Evolutionary conservation across 768 basidiomycete genomes (phyloP).

Genomic region (Lyophyllum decastes): DNA sequence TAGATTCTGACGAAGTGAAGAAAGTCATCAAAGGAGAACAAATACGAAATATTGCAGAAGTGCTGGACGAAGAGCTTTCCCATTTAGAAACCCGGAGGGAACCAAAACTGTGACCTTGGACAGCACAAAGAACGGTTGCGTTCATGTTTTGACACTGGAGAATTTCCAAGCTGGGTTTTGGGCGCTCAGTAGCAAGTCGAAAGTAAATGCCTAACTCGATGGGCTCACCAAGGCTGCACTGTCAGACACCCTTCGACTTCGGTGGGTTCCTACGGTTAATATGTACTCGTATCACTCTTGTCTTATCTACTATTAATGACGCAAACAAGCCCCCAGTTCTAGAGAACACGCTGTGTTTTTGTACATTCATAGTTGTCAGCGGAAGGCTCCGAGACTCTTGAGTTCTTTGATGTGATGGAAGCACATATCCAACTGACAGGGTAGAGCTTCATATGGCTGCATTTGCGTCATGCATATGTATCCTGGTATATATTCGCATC

Average conservation of each 20-base stretch:
- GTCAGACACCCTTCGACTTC: not conserved
- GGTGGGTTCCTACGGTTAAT: not conserved
- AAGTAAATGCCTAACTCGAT: not conserved
- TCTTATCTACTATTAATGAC: constrained; percentile 4
- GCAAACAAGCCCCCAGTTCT: not conserved
- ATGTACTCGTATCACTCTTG: constrained; percentile 1
- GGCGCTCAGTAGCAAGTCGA: not conserved
- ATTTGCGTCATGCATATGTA: not conserved
- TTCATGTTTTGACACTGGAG: not conserved
- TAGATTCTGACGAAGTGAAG: constrained; percentile 83
- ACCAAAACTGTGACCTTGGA: not conserved
- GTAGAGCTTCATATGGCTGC: not conserved
- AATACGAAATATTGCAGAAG: constrained; percentile 70
- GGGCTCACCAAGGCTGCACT: not conserved
- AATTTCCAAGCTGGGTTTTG: not conserved
- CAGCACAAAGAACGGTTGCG: not conserved
- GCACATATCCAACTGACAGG: not conserved
- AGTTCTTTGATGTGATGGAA: constrained; percentile 3
- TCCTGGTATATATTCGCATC: not conserved
- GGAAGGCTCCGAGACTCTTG: not conserved
- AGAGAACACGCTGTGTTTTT: not conserved
- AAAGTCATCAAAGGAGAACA: constrained; percentile 84
- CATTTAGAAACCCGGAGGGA: constrained; percentile 28
- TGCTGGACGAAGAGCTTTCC: constrained; percentile 58
- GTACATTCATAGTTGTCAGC: not conserved